phyloP scores from a whole-genome alignment of 129 eudicot genomes.

The Flaveria brownii region DNA sequence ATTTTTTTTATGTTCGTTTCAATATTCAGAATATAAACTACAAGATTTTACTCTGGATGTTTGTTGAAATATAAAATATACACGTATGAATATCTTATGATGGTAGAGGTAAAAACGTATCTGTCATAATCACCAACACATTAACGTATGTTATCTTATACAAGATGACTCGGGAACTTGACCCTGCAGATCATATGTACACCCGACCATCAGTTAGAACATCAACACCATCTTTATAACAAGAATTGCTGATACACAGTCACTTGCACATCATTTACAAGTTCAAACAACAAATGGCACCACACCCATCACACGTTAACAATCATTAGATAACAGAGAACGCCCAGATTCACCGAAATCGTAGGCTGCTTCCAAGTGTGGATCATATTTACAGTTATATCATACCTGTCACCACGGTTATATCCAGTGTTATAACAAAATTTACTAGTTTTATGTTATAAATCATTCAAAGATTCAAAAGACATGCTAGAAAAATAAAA shows the following conservation, averaged over 20 bases:
- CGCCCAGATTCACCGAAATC: constrained; percentile 16
- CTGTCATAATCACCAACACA: no score
- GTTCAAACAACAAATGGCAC: constrained; percentile 17
- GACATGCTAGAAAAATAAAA: constrained; percentile 10
- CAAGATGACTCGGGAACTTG: not conserved
- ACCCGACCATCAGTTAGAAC: not conserved
- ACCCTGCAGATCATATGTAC: not conserved
- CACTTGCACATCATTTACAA: constrained; percentile 25
- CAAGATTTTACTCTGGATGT: no score
- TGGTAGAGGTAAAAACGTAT: no score
- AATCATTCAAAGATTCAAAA: constrained; percentile 19
- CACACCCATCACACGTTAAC: not conserved
- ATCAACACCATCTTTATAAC: constrained; percentile 16
- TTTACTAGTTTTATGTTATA: not conserved
- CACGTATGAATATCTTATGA: no score
- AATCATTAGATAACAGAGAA: constrained; percentile 8
- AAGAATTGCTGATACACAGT: constrained; percentile 19
- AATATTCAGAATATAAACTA: no score
- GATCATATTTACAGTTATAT: constrained; percentile 6
- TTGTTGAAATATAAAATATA: no score
- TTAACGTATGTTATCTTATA: no score
- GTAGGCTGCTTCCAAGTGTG: constrained; percentile 14
- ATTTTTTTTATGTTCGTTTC: no score
- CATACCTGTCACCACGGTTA: constrained; percentile 27
- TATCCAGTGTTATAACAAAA: not conserved